These are phyloP conservation scores for Chenopodium formosanum DNA, from an alignment of 148 eudicot genomes.

Conservation along the genomic window DNA sequence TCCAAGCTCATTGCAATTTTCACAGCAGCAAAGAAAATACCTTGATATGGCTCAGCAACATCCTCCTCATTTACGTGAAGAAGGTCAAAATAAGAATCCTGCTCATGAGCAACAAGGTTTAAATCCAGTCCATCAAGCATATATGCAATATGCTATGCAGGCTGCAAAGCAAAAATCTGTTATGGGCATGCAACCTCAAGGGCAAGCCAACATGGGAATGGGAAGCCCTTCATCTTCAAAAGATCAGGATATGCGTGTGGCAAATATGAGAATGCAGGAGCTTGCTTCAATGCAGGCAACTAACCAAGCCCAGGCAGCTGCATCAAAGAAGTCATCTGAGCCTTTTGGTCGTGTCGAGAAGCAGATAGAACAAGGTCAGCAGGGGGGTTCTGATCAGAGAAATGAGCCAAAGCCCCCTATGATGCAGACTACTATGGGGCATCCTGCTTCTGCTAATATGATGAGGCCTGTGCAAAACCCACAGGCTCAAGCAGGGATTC, in stretches of 20 bases:
- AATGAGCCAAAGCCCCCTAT: slow-evolving; percentile 49
- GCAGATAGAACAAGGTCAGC: slow-evolving; percentile 48
- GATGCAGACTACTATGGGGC: slow-evolving; percentile 54
- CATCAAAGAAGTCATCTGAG: slow-evolving; percentile 64
- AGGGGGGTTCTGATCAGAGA: slow-evolving; percentile 49
- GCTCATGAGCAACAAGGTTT: slow-evolving; percentile 66
- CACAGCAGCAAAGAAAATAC: slow-evolving; percentile 66
- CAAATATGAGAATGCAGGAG: slow-evolving; percentile 51
- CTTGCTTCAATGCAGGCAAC: slow-evolving; percentile 48
- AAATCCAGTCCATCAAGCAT: slow-evolving; percentile 76
- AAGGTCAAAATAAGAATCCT: slow-evolving; percentile 59
- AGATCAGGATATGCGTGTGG: slow-evolving; percentile 50
- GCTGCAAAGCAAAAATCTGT: slow-evolving; percentile 68
- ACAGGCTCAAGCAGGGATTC: slow-evolving; percentile 53
- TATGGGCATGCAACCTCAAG: slow-evolving; percentile 61
- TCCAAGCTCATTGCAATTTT: slow-evolving; percentile 54
- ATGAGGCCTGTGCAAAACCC: slow-evolving; percentile 50
- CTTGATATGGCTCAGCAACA: slow-evolving; percentile 59
- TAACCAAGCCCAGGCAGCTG: slow-evolving; percentile 54
- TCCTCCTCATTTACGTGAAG: slow-evolving; percentile 54
- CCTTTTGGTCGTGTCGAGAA: slow-evolving; percentile 50
- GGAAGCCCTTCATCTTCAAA: slow-evolving; percentile 54
- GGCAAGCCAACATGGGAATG: slow-evolving; percentile 58
- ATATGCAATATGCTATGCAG: slow-evolving; percentile 70
- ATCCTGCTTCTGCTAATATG: slow-evolving; percentile 40